Evolutionary conservation across 306 rosid genomes (phyloP).

Genomic region (Lotus japonicus): DNA sequence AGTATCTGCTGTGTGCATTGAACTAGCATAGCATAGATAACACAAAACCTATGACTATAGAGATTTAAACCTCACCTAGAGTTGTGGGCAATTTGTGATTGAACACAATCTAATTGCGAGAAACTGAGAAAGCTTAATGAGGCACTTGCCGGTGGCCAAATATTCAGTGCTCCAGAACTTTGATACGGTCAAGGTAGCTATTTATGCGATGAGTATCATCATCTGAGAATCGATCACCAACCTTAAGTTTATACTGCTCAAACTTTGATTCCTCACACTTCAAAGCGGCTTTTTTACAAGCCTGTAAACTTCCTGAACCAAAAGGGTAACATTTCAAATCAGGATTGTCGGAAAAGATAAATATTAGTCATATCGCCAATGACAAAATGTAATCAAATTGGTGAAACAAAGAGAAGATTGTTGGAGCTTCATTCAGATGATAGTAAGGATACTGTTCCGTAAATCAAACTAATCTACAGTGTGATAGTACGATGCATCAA

Average conservation of each 20-base stretch:
- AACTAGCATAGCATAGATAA: not conserved
- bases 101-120: not conserved
- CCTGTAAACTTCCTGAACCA: constrained; percentile 59
- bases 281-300: constrained; percentile 58
- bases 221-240: constrained; percentile 42
- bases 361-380: not conserved
- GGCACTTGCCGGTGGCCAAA: not conserved
- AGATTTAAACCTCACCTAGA: not conserved
- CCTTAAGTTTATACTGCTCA: constrained; percentile 59
- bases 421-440: not conserved
- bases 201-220: constrained; percentile 54
- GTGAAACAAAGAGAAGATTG: not conserved
- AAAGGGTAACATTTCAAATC: not conserved
- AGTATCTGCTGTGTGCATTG: not conserved
- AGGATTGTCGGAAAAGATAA: not conserved
- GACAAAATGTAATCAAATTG: constrained; percentile 1
- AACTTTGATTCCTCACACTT: constrained; percentile 67
- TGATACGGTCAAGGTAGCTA: constrained; percentile 48
- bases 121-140: constrained; percentile 5
- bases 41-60: not conserved
- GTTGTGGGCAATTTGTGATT: not conserved
- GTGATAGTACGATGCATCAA: not conserved
- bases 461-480: not conserved
- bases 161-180: constrained; percentile 54
- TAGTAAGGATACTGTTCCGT: not conserved